These are phyloP conservation scores for Syzygium grande DNA, from an alignment of 345 rosid genomes.

Conservation along the genomic window DNA sequence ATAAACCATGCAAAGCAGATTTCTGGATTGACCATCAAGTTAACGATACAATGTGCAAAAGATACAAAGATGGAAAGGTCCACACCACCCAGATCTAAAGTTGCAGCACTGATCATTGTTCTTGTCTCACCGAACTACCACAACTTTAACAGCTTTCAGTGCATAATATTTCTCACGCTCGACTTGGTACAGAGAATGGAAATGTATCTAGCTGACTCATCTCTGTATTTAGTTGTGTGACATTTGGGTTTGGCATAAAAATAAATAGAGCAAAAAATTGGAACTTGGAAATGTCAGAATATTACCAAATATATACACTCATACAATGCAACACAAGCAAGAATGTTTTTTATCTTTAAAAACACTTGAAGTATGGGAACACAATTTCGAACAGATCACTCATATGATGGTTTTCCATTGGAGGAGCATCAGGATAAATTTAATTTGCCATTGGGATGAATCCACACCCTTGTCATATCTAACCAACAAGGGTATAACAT, in stretches of 20 bases:
- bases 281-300: not conserved
- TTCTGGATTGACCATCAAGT: not conserved
- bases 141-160: not conserved
- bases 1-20: not conserved
- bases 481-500: not conserved
- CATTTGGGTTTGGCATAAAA: not conserved
- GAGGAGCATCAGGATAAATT: not conserved
- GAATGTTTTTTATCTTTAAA: not conserved
- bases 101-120: not conserved
- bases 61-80: not conserved
- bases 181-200: not conserved
- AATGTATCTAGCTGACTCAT: not conserved
- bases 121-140: not conserved
- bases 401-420: not conserved
- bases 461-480: not conserved
- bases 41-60: not conserved
- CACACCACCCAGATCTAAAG: not conserved
- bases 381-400: not conserved
- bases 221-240: not conserved
- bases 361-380: not conserved
- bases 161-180: not conserved
- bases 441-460: not conserved
- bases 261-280: not conserved
- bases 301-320: not conserved
- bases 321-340: not conserved